Percentiles rank a stretch among this genome's conserved stretches.
phyloP scores from a whole-genome alignment of 345 rosid genomes.

The Mercurialis annua region DNA sequence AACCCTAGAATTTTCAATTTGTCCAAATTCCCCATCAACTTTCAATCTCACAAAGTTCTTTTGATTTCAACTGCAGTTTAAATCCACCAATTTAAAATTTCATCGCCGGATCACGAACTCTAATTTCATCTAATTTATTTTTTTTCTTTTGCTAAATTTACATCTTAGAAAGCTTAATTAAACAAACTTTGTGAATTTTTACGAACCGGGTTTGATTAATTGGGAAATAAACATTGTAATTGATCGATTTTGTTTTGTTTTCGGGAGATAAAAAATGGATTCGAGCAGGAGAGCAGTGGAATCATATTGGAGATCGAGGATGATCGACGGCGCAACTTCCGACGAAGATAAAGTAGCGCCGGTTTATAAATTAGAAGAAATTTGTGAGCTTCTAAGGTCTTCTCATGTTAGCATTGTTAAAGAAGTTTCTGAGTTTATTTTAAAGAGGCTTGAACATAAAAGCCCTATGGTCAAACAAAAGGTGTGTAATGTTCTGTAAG shows the following conservation, averaged over 20 bases:
- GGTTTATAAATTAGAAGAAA: conserved; percentile 91
- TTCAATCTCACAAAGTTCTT: no score
- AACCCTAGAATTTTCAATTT: background rate
- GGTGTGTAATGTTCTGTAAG: conserved; percentile 41
- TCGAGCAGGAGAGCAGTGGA: conserved; percentile 99
- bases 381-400: conserved; percentile 84
- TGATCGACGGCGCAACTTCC: conserved; percentile 86
- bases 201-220: background rate
- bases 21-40: background rate
- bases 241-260: background rate
- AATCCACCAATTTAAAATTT: no score
- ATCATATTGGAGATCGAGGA: conserved; percentile 94
- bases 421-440: conserved; percentile 76
- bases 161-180: background rate
- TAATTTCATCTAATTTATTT: background rate
- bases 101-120: background rate
- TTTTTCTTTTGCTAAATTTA: background rate
- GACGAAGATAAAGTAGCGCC: conserved; percentile 94
- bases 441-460: conserved; percentile 88
- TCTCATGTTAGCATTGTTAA: conserved; percentile 80
- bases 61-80: no score
- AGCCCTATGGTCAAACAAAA: conserved; percentile 93
- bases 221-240: background rate
- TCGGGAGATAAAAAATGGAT: conserved; percentile 47
- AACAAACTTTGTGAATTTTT: background rate